Evolutionary conservation across 2,329 filamentous ascomycete genomes (phyloP).

Genomic region (Claviceps citrina): DNA sequence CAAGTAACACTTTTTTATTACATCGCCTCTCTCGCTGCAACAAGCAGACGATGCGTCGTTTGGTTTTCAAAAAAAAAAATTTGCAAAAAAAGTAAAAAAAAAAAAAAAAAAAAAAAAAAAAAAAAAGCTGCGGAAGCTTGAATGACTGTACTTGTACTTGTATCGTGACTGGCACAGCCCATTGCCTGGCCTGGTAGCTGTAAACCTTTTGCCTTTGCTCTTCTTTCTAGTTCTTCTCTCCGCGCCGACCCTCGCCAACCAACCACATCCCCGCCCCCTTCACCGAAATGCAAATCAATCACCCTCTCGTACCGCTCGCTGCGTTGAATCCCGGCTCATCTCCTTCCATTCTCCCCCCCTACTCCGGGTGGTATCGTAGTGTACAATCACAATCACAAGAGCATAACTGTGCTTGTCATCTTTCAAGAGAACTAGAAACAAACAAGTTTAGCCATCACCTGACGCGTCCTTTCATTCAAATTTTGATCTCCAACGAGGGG

Average conservation of each 20-base stretch:
- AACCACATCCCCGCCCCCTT: too few species aligned
- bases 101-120: background rate
- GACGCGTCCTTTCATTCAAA: too few species aligned
- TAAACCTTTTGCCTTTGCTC: too few species aligned
- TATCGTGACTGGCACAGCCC: too few species aligned
- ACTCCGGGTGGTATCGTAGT: background rate
- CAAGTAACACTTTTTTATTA: too few species aligned
- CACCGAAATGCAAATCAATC: background rate
- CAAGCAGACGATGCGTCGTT: background rate
- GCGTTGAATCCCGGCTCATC: background rate
- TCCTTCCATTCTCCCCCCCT: background rate
- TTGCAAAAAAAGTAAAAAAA: background rate
- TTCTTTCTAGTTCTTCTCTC: too few species aligned
- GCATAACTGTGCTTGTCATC: background rate
- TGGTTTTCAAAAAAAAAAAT: background rate
- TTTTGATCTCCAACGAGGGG: too few species aligned
- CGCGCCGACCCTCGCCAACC: too few species aligned
- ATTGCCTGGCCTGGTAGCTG: too few species aligned
- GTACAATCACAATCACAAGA: background rate
- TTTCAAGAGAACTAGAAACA: constrained; percentile 2
- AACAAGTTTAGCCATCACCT: background rate
- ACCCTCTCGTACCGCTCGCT: background rate
- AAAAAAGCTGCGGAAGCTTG: too few species aligned
- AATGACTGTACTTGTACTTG: too few species aligned
- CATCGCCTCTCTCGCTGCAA: too few species aligned